phyloP scores from a whole-genome alignment of 805 yeast species.

The Metschnikowia anglica region DNA sequence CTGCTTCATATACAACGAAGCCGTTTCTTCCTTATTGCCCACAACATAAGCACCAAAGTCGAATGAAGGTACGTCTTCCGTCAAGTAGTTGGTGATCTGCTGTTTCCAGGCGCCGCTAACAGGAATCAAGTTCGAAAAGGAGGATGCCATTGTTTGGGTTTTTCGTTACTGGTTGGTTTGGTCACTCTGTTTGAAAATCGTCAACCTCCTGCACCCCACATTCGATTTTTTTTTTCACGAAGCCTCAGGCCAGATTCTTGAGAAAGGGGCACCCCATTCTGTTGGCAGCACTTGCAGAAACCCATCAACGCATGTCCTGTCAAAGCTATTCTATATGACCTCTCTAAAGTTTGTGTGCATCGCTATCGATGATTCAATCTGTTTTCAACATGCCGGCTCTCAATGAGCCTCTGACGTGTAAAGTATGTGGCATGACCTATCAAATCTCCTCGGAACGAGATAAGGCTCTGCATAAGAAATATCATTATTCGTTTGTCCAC shows the following conservation, averaged over 20 bases:
- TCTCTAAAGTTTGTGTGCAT: background rate
- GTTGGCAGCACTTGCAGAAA: background rate
- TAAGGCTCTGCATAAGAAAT: conserved; percentile 46
- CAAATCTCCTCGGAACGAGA: conserved; percentile 42
- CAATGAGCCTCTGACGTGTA: conserved; percentile 34
- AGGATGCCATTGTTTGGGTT: conserved; percentile 19
- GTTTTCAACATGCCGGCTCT: conserved; percentile 9
- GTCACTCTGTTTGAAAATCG: background rate
- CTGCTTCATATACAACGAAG: conserved; percentile 78
- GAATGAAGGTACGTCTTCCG: conserved; percentile 90
- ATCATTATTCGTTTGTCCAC: conserved; percentile 48
- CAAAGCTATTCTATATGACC: background rate
- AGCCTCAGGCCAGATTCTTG: background rate
- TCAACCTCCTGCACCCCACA: conserved; percentile 15
- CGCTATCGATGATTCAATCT: conserved; percentile 14
- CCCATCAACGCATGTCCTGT: background rate
- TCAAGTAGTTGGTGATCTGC: conserved; percentile 69
- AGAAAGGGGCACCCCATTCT: background rate
- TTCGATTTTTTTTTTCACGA: conserved; percentile 2
- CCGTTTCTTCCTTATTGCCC: conserved; percentile 70
- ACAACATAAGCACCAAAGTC: conserved; percentile 95
- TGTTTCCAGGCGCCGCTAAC: conserved; percentile 78
- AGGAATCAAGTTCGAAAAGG: conserved; percentile 62
- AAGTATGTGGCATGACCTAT: conserved; percentile 56
- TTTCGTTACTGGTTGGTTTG: background rate